These are phyloP conservation scores for Globisporangium ultimum DNA, from an alignment of 352 stramenopile genomes.

Conservation along the genomic window DNA sequence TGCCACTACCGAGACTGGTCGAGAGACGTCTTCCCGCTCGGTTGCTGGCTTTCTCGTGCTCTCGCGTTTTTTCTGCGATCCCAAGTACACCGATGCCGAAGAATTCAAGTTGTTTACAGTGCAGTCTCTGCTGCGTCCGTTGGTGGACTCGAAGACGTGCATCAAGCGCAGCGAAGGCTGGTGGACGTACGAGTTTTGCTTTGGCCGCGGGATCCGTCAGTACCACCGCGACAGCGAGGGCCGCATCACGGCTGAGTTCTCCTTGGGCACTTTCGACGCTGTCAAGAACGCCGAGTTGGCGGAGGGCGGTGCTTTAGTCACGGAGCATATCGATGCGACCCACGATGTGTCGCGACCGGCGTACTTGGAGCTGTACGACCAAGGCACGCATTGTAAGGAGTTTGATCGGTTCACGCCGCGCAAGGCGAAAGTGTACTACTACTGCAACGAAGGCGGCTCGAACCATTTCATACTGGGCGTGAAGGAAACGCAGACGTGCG, in stretches of 20 bases:
- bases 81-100: slow-evolving; percentile 42
- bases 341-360: slow-evolving; percentile 66
- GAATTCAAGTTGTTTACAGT: slow-evolving; percentile 51
- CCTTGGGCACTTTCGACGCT: slow-evolving; percentile 50
- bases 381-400: slow-evolving; percentile 72
- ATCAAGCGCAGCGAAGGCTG: slow-evolving; percentile 77
- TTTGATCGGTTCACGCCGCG: slow-evolving; percentile 55
- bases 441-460: slow-evolving; percentile 60
- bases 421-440: slow-evolving; percentile 71
- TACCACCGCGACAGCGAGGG: slow-evolving; percentile 73
- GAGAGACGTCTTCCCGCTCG: neutral
- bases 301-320: slow-evolving; percentile 43
- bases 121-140: slow-evolving; percentile 43
- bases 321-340: slow-evolving; percentile 75
- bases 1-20: neutral
- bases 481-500: slow-evolving; percentile 83
- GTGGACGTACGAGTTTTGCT: slow-evolving; percentile 86
- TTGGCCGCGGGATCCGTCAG: slow-evolving; percentile 63
- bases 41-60: slow-evolving; percentile 53
- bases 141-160: slow-evolving; percentile 49
- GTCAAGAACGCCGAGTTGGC: slow-evolving; percentile 51
- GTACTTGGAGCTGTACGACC: slow-evolving; percentile 66
- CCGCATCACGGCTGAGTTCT: slow-evolving; percentile 64
- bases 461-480: slow-evolving; percentile 72
- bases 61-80: slow-evolving; percentile 67